These are phyloP conservation scores for Termitomyces sp. DNA, from an alignment of 768 basidiomycete genomes.

Conservation along the genomic window DNA sequence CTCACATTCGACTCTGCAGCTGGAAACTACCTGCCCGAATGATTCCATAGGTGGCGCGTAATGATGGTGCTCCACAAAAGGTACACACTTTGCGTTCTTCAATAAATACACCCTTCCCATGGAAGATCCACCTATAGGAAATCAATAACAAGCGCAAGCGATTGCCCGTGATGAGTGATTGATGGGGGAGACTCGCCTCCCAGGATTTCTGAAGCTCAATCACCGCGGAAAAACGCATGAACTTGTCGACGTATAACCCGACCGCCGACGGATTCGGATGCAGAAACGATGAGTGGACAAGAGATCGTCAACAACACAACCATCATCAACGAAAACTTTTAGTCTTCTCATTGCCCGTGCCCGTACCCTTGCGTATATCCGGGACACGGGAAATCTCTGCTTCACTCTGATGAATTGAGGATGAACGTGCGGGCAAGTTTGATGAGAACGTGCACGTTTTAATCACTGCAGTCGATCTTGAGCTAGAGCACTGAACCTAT, in stretches of 20 bases:
- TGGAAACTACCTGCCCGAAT: slow-evolving; percentile 8
- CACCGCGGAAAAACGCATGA: slow-evolving; percentile 23
- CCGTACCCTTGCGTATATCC: slow-evolving; percentile 15
- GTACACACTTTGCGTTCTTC: slow-evolving; percentile 7
- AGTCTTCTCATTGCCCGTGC: slow-evolving; percentile 7
- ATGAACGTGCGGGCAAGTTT: slow-evolving; percentile 14
- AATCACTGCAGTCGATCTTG: slow-evolving; percentile 13
- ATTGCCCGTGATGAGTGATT: slow-evolving; percentile 21
- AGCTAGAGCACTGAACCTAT: slow-evolving; percentile 16
- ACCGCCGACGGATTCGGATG: neutral
- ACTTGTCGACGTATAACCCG: slow-evolving; percentile 14
- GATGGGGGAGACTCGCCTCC: slow-evolving; percentile 18
- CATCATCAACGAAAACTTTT: slow-evolving; percentile 19
- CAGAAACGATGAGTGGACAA: neutral
- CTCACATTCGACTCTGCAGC: slow-evolving; percentile 3
- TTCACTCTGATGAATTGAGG: slow-evolving; percentile 20
- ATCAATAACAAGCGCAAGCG: slow-evolving; percentile 15
- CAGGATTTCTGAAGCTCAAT: slow-evolving; percentile 21
- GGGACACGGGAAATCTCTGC: slow-evolving; percentile 23
- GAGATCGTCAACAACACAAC: neutral
- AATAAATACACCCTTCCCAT: neutral
- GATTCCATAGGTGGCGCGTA: slow-evolving; percentile 23
- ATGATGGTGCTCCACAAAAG: slow-evolving; percentile 23
- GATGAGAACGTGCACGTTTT: slow-evolving; percentile 10
- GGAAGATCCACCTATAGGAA: slow-evolving; percentile 5